A percentile compares a stretch with the other conserved stretches of the same genome.
Conservation (phyloP, 352 stramenopile species). For the Saprolegnia parasitica region DNA sequence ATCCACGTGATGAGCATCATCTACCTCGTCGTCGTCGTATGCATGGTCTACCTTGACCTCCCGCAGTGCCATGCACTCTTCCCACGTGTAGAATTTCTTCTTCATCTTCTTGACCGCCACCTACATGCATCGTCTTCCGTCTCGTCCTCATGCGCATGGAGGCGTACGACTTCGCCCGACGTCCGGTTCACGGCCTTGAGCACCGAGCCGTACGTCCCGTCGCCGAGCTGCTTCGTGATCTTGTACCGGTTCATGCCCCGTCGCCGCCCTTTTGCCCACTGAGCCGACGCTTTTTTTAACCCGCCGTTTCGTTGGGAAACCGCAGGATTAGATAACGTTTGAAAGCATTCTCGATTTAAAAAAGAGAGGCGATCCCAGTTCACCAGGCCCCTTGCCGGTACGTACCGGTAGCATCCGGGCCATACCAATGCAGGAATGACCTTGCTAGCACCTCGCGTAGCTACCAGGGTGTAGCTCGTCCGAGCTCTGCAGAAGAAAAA, state of each 20-base stretch:
- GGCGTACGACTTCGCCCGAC: constrained; percentile 88
- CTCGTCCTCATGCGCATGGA: not conserved
- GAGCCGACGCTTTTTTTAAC: constrained; percentile 15
- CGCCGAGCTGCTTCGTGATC: constrained; percentile 92
- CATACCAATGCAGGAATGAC: no score
- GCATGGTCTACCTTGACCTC: constrained; percentile 88
- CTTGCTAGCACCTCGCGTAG: no score
- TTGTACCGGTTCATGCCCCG: constrained; percentile 90
- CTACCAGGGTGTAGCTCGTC: no score
- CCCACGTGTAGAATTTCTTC: constrained; percentile 95
- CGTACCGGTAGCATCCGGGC: no score
- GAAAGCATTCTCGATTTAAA: not conserved
- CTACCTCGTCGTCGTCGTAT: constrained; percentile 13
- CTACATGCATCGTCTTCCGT: constrained; percentile 35
- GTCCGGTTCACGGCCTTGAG: constrained; percentile 92
- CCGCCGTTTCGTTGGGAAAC: constrained; percentile 25
- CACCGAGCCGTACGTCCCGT: constrained; percentile 94
- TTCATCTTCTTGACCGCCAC: constrained; percentile 98
- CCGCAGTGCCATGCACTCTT: constrained; percentile 95
- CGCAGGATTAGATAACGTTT: not conserved
- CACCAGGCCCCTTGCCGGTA: no score
- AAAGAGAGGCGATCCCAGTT: no score
- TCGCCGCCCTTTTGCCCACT: constrained; percentile 23
- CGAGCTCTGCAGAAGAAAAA: no score
- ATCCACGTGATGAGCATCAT: constrained; percentile 12